phyloP scores from a whole-genome alignment of 139 green algal genomes.

The Dunaliella primolecta region DNA sequence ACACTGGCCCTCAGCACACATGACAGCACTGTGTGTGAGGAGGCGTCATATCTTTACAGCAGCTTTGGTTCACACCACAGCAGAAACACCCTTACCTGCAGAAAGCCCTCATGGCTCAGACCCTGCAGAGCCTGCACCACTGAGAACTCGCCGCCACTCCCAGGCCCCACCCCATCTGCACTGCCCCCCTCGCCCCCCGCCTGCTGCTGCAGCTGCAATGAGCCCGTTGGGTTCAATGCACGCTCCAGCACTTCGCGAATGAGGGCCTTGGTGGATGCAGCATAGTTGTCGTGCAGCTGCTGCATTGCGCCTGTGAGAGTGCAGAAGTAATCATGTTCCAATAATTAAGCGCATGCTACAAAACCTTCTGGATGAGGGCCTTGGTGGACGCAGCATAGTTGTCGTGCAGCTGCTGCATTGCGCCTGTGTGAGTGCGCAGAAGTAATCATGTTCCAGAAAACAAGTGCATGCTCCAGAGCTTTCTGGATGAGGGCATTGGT shows the following conservation, averaged over 20 bases:
- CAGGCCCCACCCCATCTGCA: background rate
- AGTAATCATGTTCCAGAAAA: too few relatives aligned
- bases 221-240: slow-evolving; percentile 31
- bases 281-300: slow-evolving; percentile 36
- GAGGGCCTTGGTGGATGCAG: slow-evolving; percentile 44
- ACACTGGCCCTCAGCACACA: too few relatives aligned
- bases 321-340: too few relatives aligned
- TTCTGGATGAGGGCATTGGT: slow-evolving; percentile 32
- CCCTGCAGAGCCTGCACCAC: slow-evolving; percentile 43
- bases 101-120: slow-evolving; percentile 51
- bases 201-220: background rate
- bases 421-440: background rate
- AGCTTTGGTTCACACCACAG: too few relatives aligned
- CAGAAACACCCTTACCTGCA: slow-evolving; percentile 56
- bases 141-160: background rate
- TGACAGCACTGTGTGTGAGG: too few relatives aligned
- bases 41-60: too few relatives aligned
- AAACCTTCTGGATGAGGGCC: slow-evolving; percentile 38
- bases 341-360: slow-evolving; percentile 58
- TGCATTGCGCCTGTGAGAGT: slow-evolving; percentile 31
- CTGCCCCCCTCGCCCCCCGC: background rate
- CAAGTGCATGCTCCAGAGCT: slow-evolving; percentile 55
- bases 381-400: slow-evolving; percentile 16
- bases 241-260: slow-evolving; percentile 54
- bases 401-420: slow-evolving; percentile 5